phyloP scores from a whole-genome alignment of 2,329 filamentous ascomycete genomes.

The Thermothelomyces thermophilus region DNA sequence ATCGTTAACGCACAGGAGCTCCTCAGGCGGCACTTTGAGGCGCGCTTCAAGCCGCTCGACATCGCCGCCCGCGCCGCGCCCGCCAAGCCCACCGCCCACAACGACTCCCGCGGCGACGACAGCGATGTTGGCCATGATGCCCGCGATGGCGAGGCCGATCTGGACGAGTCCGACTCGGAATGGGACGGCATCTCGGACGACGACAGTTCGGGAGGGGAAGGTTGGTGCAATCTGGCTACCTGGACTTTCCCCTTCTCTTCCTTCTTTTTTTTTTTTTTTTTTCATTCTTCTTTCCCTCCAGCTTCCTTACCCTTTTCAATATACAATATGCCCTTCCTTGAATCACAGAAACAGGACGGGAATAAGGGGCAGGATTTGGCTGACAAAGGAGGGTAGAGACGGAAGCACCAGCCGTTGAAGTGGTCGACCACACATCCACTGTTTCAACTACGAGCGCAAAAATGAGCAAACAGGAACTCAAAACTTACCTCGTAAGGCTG shows the following conservation, averaged over 20 bases:
- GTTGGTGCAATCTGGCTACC: too few relatives aligned
- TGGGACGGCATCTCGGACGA: slow-evolving; percentile 16
- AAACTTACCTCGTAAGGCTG: slow-evolving; percentile 65
- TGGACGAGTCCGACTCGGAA: slow-evolving; percentile 4
- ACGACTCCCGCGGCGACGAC: slow-evolving; percentile 12
- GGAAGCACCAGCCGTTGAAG: slow-evolving; percentile 41
- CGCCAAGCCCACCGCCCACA: slow-evolving; percentile 20
- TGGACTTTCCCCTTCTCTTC: too few relatives aligned
- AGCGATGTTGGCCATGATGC: slow-evolving; percentile 17
- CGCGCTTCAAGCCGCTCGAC: slow-evolving; percentile 70
- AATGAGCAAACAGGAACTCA: slow-evolving; percentile 63
- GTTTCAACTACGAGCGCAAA: slow-evolving; percentile 31
- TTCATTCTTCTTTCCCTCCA: too few relatives aligned
- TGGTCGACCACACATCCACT: slow-evolving; percentile 51
- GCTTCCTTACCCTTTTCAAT: too few relatives aligned
- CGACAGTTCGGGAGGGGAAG: neutral
- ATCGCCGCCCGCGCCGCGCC: slow-evolving; percentile 24
- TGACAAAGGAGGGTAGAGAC: slow-evolving; percentile 4
- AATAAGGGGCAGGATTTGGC: neutral
- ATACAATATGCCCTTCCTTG: too few relatives aligned
- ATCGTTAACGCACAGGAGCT: slow-evolving; percentile 60
- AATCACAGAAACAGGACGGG: too few relatives aligned
- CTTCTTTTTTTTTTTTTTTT: too few relatives aligned
- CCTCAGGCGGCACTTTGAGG: slow-evolving; percentile 80
- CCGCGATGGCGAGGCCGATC: slow-evolving; percentile 21